Evolutionary conservation across 805 yeast genomes (phyloP).

Genomic region (Candida lessepsii): DNA sequence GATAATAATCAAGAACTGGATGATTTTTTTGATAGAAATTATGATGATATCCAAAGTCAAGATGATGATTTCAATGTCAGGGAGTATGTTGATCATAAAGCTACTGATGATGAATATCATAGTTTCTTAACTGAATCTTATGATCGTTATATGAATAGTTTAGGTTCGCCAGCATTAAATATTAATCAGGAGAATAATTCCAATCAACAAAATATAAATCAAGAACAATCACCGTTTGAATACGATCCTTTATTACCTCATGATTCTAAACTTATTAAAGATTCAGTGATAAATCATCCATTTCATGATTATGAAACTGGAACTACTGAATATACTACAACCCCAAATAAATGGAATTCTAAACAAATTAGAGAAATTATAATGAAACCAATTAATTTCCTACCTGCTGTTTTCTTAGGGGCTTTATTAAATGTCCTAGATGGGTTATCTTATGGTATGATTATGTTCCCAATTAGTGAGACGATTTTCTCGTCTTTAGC

Average conservation of each 20-base stretch:
- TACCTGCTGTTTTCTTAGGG: slow-evolving; percentile 87
- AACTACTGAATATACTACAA: neutral
- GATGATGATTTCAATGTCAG: neutral
- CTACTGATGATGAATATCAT: slow-evolving; percentile 1
- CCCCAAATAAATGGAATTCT: neutral
- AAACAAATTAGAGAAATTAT: slow-evolving; percentile 13
- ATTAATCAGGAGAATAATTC: slow-evolving; percentile 1
- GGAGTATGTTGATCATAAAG: neutral
- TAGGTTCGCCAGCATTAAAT: neutral
- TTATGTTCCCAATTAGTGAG: slow-evolving; percentile 88
- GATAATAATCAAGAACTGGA: slow-evolving; percentile 26
- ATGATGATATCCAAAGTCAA: neutral
- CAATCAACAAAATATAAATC: neutral
- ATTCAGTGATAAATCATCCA: neutral
- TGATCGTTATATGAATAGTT: neutral
- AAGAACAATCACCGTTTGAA: neutral
- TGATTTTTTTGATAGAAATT: neutral
- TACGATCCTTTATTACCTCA: slow-evolving; percentile 1
- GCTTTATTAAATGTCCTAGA: slow-evolving; percentile 82
- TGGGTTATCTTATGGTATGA: slow-evolving; percentile 96
- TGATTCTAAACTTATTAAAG: neutral
- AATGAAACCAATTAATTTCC: slow-evolving; percentile 43
- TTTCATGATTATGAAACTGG: slow-evolving; percentile 10
- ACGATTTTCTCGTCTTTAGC: slow-evolving; percentile 75
- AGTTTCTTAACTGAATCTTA: neutral